These are phyloP conservation scores for Rhodotorula sp. DNA, from an alignment of 1,284 basidiomycete genomes.

Conservation along the genomic window DNA sequence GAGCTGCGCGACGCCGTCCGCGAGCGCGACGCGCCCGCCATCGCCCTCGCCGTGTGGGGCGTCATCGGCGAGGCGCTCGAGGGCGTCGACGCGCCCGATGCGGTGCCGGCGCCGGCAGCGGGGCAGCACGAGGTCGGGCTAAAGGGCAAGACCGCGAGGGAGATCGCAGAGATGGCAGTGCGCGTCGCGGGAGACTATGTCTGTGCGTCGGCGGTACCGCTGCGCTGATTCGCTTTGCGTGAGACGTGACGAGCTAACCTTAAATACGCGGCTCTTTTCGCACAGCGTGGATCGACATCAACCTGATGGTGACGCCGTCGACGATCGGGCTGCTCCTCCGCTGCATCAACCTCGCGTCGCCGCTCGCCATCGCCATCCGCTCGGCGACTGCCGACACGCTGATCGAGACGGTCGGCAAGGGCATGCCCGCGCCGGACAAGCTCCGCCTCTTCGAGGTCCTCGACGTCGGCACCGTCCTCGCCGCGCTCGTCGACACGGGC, in stretches of 20 bases:
- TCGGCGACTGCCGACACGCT: constrained; percentile 79
- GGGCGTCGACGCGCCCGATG: constrained; percentile 47
- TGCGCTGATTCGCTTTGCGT: too few relatives aligned
- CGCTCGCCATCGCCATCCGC: constrained; percentile 65
- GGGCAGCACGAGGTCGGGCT: neutral
- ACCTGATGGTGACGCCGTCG: constrained; percentile 86
- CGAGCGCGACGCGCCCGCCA: constrained; percentile 75
- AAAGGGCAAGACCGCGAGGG: constrained; percentile 62
- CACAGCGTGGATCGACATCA: constrained; percentile 96
- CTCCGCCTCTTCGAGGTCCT: constrained; percentile 86
- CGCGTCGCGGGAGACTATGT: constrained; percentile 91
- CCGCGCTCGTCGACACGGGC: constrained; percentile 75
- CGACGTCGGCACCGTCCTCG: constrained; percentile 75
- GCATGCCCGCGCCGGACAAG: constrained; percentile 89
- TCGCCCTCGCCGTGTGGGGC: constrained; percentile 83
- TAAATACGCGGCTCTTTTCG: neutral
- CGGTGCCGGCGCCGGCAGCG: constrained; percentile 38
- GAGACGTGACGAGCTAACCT: neutral
- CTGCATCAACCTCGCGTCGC: constrained; percentile 74
- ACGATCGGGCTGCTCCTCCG: constrained; percentile 84
- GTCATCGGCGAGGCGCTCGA: constrained; percentile 75
- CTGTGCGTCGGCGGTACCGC: constrained; percentile 61
- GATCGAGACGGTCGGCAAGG: constrained; percentile 81
- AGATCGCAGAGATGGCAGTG: constrained; percentile 84
- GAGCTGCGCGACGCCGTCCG: constrained; percentile 85